A percentile compares a stretch with the other conserved stretches of the same genome.
These are phyloP conservation scores for Grifola frondosa DNA, from an alignment of 1,284 basidiomycete genomes.

Conservation along the genomic window DNA sequence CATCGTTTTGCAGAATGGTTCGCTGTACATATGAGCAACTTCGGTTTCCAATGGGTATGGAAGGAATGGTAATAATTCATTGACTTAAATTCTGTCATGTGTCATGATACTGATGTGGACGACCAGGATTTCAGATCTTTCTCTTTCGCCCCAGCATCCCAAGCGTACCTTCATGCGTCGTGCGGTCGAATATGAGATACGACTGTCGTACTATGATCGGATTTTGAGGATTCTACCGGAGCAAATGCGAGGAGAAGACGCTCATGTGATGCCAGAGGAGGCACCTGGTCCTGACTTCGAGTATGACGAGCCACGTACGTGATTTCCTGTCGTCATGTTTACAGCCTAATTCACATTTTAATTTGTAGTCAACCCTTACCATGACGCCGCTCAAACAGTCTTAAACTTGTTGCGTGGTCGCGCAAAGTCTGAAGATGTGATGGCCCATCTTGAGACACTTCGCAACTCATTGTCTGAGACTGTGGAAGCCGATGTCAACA, in stretches of 20 bases:
- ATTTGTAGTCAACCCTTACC: slow-evolving; percentile 67
- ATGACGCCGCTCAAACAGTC: slow-evolving; percentile 79
- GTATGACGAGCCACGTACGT: slow-evolving; percentile 67
- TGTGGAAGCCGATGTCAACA: slow-evolving; percentile 53
- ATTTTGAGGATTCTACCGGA: slow-evolving; percentile 89
- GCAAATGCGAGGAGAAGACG: slow-evolving; percentile 68
- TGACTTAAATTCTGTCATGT: slow-evolving; percentile 1
- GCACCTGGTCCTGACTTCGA: slow-evolving; percentile 84
- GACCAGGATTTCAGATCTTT: slow-evolving; percentile 82
- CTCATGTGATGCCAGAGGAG: slow-evolving; percentile 66
- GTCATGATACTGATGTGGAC: background rate
- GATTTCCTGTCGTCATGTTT: background rate
- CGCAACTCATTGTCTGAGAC: slow-evolving; percentile 59
- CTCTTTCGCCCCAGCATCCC: slow-evolving; percentile 74
- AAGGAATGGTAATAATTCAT: slow-evolving; percentile 83
- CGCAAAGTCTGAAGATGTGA: slow-evolving; percentile 78
- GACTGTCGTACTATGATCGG: slow-evolving; percentile 92
- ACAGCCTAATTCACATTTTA: background rate
- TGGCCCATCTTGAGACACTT: slow-evolving; percentile 73
- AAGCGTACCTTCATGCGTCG: slow-evolving; percentile 87
- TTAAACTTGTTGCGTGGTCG: slow-evolving; percentile 78
- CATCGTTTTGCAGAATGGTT: slow-evolving; percentile 94
- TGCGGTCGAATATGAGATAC: slow-evolving; percentile 87
- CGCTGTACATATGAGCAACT: slow-evolving; percentile 94
- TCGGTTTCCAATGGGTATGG: slow-evolving; percentile 99